Conservation (phyloP, 495 filamentous ascomycete genomes). For the Echria macrotheca region DNA sequence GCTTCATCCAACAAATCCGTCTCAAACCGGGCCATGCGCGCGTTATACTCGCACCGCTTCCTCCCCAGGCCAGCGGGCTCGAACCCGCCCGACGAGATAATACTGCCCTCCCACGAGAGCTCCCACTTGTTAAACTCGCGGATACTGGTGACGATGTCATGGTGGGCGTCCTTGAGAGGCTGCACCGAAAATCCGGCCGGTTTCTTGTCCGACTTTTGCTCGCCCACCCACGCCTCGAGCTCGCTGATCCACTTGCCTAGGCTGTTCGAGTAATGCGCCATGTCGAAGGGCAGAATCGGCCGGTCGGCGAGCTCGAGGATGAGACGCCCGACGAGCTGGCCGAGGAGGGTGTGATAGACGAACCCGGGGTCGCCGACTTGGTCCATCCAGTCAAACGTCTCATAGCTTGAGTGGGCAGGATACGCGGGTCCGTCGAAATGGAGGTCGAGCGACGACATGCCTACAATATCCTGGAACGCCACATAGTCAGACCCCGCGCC, state of each 20-base stretch:
- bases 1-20: slow-evolving; percentile 72
- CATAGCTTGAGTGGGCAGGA: slow-evolving; percentile 81
- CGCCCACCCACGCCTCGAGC: slow-evolving; percentile 57
- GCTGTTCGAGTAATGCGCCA: slow-evolving; percentile 55
- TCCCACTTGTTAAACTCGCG: slow-evolving; percentile 68
- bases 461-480: slow-evolving; percentile 90
- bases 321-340: slow-evolving; percentile 75
- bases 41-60: slow-evolving; percentile 63
- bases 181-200: slow-evolving; percentile 45
- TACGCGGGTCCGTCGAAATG: slow-evolving; percentile 63
- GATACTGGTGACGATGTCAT: slow-evolving; percentile 53
- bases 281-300: slow-evolving; percentile 76
- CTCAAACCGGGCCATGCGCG: slow-evolving; percentile 73
- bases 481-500: slow-evolving; percentile 85
- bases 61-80: slow-evolving; percentile 61
- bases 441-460: slow-evolving; percentile 83
- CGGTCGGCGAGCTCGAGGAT: slow-evolving; percentile 78
- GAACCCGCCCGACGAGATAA: slow-evolving; percentile 61
- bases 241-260: slow-evolving; percentile 57
- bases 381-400: slow-evolving; percentile 83
- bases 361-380: slow-evolving; percentile 75
- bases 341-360: slow-evolving; percentile 71
- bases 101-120: slow-evolving; percentile 58
- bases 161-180: slow-evolving; percentile 55
- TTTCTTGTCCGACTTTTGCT: slow-evolving; percentile 19